phyloP scores from a whole-genome alignment of 441 rosid species.

The Erodium chrysanthum region DNA sequence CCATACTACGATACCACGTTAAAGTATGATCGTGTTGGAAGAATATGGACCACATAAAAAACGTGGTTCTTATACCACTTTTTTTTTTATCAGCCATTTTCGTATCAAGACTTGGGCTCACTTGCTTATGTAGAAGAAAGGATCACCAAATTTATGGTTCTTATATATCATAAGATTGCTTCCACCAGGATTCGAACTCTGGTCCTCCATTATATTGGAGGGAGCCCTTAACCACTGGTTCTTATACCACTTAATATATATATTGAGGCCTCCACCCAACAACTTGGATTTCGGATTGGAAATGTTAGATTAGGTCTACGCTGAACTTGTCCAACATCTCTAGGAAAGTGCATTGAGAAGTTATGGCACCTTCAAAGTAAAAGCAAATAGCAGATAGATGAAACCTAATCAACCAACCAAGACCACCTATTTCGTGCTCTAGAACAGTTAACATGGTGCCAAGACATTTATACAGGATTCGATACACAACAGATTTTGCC shows the following conservation, averaged over 20 bases:
- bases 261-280: neutral
- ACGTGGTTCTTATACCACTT: too few relatives aligned
- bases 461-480: neutral
- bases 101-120: too few relatives aligned
- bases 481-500: neutral
- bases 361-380: neutral
- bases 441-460: neutral
- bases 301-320: neutral
- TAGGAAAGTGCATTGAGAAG: conserved; percentile 5
- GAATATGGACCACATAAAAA: too few relatives aligned
- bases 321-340: neutral
- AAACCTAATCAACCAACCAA: neutral
- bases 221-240: too few relatives aligned
- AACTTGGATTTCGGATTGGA: neutral
- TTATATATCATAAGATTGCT: too few relatives aligned
- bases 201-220: too few relatives aligned
- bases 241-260: neutral
- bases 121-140: too few relatives aligned
- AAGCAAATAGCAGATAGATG: neutral
- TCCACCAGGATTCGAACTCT: too few relatives aligned
- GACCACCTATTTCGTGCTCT: neutral
- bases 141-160: too few relatives aligned
- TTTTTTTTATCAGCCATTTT: too few relatives aligned
- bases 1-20: neutral
- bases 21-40: neutral